phyloP scores from a whole-genome alignment of 1,284 basidiomycete genomes.

The Trichosporon faecale region DNA sequence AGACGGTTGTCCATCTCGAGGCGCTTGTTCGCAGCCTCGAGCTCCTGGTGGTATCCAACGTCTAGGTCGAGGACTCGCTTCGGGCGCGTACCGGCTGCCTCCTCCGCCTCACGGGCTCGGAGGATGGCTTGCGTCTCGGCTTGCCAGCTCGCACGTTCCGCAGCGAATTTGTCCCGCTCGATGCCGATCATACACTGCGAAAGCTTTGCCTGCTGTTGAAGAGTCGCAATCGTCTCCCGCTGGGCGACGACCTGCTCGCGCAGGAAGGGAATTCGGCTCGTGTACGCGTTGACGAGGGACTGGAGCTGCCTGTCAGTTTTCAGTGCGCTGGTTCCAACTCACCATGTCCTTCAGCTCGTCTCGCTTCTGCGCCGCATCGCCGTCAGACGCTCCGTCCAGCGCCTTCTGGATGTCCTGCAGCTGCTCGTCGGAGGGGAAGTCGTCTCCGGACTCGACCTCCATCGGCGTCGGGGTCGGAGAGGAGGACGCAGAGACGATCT shows the following conservation, averaged over 20 bases:
- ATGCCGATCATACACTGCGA: constrained; percentile 31
- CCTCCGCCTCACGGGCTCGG: constrained; percentile 34
- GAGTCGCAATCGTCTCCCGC: constrained; percentile 39
- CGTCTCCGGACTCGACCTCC: not conserved
- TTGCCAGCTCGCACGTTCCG: constrained; percentile 43
- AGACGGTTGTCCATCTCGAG: constrained; percentile 51
- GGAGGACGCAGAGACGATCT: not conserved
- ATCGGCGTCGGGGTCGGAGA: not conserved
- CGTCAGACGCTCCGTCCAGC: constrained; percentile 14
- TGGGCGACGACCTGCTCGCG: constrained; percentile 40
- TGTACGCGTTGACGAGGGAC: constrained; percentile 30
- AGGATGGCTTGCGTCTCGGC: constrained; percentile 40
- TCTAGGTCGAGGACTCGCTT: constrained; percentile 42
- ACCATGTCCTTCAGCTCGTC: constrained; percentile 37
- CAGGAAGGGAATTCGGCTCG: constrained; percentile 35
- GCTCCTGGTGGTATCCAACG: constrained; percentile 50
- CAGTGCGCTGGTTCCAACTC: constrained; percentile 6
- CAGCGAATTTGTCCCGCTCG: constrained; percentile 41
- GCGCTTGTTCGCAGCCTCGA: constrained; percentile 49
- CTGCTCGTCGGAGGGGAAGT: constrained; percentile 21
- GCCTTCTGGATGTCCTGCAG: constrained; percentile 25
- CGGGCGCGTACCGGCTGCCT: constrained; percentile 33
- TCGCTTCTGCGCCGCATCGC: constrained; percentile 15
- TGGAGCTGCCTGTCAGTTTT: constrained; percentile 30
- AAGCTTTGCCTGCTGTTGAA: constrained; percentile 42